Conservation (phyloP, 2,329 filamentous ascomycete genomes). For the Phaeomoniella chlamydospora region DNA sequence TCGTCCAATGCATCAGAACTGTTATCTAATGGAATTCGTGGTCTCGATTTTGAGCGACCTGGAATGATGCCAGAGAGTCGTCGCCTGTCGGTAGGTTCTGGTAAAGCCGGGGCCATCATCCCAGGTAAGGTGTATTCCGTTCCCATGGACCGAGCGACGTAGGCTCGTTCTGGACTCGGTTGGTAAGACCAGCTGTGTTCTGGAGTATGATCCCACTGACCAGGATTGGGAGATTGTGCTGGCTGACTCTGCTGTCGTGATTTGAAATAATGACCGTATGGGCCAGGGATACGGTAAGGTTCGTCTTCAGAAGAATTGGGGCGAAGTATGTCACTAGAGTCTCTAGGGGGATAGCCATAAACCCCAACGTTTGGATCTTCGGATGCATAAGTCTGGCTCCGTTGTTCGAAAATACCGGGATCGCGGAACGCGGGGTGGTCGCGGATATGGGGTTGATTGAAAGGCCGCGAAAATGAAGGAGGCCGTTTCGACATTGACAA, state of each 20-base stretch:
- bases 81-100: not conserved
- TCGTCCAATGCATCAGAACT: not conserved
- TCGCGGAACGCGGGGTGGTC: slow-evolving; percentile 6
- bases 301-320: slow-evolving; percentile 3
- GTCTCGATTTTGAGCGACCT: not conserved
- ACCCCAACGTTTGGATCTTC: slow-evolving; percentile 3
- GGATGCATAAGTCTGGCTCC: slow-evolving; percentile 4
- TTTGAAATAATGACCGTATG: slow-evolving; percentile 11
- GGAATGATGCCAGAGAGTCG: not conserved
- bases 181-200: not conserved
- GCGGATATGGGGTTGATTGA: slow-evolving; percentile 5
- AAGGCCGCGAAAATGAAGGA: slow-evolving; percentile 5
- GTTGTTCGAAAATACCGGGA: not conserved
- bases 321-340: not conserved
- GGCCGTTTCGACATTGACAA: slow-evolving; percentile 2
- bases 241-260: slow-evolving; percentile 8
- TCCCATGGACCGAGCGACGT: not conserved
- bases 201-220: not conserved
- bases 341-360: not conserved
- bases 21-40: not conserved
- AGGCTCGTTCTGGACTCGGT: not conserved
- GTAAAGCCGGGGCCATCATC: not conserved
- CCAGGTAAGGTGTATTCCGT: slow-evolving; percentile 1
- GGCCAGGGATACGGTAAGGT: slow-evolving; percentile 12
- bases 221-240: not conserved